A percentile compares a stretch with the other conserved stretches of the same genome.
Conservation (phyloP, 2,329 filamentous ascomycete genomes). For the Cryphonectria naterciae region DNA sequence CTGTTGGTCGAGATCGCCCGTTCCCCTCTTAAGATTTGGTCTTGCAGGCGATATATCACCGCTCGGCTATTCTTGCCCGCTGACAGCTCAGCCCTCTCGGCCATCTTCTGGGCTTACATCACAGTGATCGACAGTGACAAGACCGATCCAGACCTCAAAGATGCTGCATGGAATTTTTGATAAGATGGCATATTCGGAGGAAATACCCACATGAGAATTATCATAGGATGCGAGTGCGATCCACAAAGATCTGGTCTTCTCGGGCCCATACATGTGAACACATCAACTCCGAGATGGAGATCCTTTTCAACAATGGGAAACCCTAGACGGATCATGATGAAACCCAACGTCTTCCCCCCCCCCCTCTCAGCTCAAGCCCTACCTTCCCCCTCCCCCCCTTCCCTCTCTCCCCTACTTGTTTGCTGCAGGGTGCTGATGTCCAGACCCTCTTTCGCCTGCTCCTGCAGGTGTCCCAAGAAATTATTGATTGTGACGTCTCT, state of each 20-base stretch:
- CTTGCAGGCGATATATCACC: background rate
- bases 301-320: background rate
- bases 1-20: background rate
- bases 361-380: background rate
- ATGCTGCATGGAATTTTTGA: background rate
- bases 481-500: background rate
- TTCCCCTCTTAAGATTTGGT: background rate
- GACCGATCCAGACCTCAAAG: background rate
- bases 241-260: background rate
- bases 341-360: background rate
- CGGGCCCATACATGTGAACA: conserved; percentile 8
- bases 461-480: background rate
- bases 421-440: background rate
- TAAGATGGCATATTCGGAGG: background rate
- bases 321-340: background rate
- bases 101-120: background rate
- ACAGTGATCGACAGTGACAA: background rate
- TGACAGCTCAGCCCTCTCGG: background rate
- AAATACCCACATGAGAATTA: background rate
- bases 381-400: background rate
- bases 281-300: background rate
- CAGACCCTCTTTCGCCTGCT: background rate
- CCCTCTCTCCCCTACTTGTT: background rate
- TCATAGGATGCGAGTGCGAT: background rate
- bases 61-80: conserved; percentile 9